Base-by-base conservation (phyloP, 2,329 filamentous ascomycete species). In the Aspergillus calidoustus region DNA sequence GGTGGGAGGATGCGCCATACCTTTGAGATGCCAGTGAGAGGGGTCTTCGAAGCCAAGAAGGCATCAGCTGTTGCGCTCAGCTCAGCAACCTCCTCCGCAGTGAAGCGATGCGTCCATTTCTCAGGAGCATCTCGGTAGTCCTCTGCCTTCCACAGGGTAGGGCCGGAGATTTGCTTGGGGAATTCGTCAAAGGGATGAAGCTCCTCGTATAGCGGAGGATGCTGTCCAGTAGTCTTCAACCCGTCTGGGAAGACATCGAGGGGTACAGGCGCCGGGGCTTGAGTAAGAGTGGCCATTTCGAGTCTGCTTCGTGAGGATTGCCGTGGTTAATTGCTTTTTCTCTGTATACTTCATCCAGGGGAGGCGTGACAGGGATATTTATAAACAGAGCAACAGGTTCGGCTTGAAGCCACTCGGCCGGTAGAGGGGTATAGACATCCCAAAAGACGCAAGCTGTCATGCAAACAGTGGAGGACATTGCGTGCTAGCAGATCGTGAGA, bases 31-130 rank as follows among this genome's bases (percentile, higher is more conserved):
- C 89, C 91, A 0, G 90, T 92, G 68, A 94, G 76, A 0, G 89
- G 89, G 1, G 81, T 88, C 47, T 85, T 85, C 15, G 83, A 83
- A 4, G 82, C 82, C 41, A 92, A 83, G 76, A 93, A 94, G 11
- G 79, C 79, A 76, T 94, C 90, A 0, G 91, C 86, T 0, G 89
- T 84, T 22, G 79, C 73, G 69, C 86, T 86, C 54, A 95, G 80
- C 72, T 93, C 91, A 8, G 80, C 77, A 23, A 92, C 79, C 75
- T 94, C 91, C 1, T 86, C 83, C 0, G 82, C 75, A 0, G 84
- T 88, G 72, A 93, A 91, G 7, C 79, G 79, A 77, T 93, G 90
- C 4, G 88, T 88, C 91, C 91, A 94, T 74, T 83, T 84, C 69
- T 91, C 87, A 0, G 89, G 87, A 69, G 84, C 81, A 66, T 83